Evolutionary conservation across 1,284 basidiomycete species (phyloP), one percentile per base, ranked within the genome.

Genomic region (Naganishia liquefaciens): DNA sequence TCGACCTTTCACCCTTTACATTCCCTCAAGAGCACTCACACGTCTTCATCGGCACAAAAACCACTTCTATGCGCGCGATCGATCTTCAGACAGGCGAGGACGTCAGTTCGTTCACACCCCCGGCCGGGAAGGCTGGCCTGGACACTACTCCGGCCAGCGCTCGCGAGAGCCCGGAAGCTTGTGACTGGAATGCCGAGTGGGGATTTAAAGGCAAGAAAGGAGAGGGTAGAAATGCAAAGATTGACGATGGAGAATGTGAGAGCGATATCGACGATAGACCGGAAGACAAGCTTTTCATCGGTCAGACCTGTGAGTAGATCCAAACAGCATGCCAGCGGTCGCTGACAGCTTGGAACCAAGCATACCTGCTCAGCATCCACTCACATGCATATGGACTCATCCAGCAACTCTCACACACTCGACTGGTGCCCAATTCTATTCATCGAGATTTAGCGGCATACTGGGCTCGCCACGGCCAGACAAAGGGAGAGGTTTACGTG

Each of bases 11-110:
- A 4, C 76, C 78, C 5, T 78, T 77, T 67, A 75, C 74, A 6
- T 78, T 78, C 64, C 77, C 78, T 4, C 71, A 76, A 65, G 72
- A 73, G 30, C 76, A 76, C 5, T 73, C 70, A 30, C 74, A 75
- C 30, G 72, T 77, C 47, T 77, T 79, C 65, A 79, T 77, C 7
- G 78, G 78, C 19, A 73, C 74, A 11, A 78, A 78, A 61, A 70
- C 74, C 25, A 77, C 78, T 0, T 78, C 77, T 3, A 70, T 79
- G 43, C 67, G 78, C 23, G 76, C 75, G 7, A 70, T 79, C 37
- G 77, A 79, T 64, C 69, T 79, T 10, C 74, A 74, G 13, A 77
- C 76, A 1, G 78, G 78, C 7, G 69, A 75, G 62, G 72, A 74
- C 53, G 67, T 79, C 60, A 70, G 75, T 64, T 75, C 73, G 54